Evolutionary conservation across 2,329 filamentous ascomycete species (phyloP), one percentile per base, ranked within the genome.

Genomic region (Knufia petricola): DNA sequence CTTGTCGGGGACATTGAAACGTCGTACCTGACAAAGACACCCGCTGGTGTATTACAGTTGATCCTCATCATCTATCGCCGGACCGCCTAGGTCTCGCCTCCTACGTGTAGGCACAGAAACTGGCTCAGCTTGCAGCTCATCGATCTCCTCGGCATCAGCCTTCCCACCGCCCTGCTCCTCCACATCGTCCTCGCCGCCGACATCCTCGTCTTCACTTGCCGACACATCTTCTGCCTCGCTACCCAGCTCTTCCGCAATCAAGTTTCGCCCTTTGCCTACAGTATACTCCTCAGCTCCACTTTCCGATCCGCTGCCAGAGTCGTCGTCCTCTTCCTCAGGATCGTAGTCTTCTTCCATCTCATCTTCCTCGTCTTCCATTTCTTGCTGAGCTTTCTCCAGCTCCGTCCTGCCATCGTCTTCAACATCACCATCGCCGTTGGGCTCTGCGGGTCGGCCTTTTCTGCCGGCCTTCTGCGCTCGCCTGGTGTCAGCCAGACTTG

Each of bases 391-490:
- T 60, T 77, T 75, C 58, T 78, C 71, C 43, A 82, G 59, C 58
- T 75, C 74, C 41, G 80, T 79, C 50, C 75, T 70, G 55, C 76
- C 75, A 37, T 77, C 76, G 31, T 41, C 60, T 7, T 58, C 61
- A 2, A 56, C 63, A 3, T 56, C 59, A 8, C 47, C 53, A 9
- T 54, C 54, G 28, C 50, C 49, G 1, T 48, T 51, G 13, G 46
- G 17, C 10, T 17, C 21, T 38, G 51, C 54, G 12, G 48, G 53
- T 13, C 51, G 59, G 2, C 58, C 59, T 69, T 70, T 70, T 39
- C 69, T 67, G 56, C 80, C 79, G 45, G 78, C 71, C 52, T 71
- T 74, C 66, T 80, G 81, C 4, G 79, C 79, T 21, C 76, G 68
- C 31, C 79, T 65, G 26, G 72, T 69, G 21, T 76, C 78, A 1